Conservation (phyloP, 352 stramenopile genomes). For the Phytopythium litorale region DNA sequence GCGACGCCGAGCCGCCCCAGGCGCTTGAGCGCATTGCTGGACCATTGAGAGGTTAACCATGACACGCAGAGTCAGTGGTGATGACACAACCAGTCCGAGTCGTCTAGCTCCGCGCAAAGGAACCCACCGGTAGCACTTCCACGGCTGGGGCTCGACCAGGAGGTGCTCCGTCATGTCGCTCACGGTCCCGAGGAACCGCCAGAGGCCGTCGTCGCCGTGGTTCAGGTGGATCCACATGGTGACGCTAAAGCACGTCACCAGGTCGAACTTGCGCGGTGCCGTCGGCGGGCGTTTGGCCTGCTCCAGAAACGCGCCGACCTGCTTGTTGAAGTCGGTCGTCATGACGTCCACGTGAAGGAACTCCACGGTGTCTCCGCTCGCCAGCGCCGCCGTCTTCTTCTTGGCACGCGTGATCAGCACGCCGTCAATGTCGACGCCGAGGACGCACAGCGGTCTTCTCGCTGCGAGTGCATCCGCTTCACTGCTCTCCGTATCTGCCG, state of each 20-base stretch:
- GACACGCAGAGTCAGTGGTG: not conserved
- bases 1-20: conserved; percentile 47
- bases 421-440: conserved; percentile 73
- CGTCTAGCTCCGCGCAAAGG: not conserved
- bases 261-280: conserved; percentile 44
- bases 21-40: conserved; percentile 64
- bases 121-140: conserved; percentile 81
- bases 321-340: conserved; percentile 34
- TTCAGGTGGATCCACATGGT: conserved; percentile 90
- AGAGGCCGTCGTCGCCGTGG: conserved; percentile 76
- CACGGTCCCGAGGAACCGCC: conserved; percentile 62
- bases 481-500: not conserved
- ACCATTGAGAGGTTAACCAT: conserved; percentile 4
- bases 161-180: conserved; percentile 60
- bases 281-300: conserved; percentile 28
- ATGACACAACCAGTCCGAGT: not conserved
- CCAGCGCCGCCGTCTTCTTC: conserved; percentile 31
- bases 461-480: conserved; percentile 12
- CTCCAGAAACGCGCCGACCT: conserved; percentile 40
- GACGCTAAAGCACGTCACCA: conserved; percentile 81
- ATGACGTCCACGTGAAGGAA: conserved; percentile 64
- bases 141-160: conserved; percentile 79
- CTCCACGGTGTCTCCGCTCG: conserved; percentile 30
- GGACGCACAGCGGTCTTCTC: conserved; percentile 43
- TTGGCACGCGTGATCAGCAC: conserved; percentile 55